A percentile compares a stretch with the other conserved stretches of the same genome.
Evolutionary conservation across 1,284 basidiomycete species (phyloP).

Genomic region (Puccinia sorghi): DNA sequence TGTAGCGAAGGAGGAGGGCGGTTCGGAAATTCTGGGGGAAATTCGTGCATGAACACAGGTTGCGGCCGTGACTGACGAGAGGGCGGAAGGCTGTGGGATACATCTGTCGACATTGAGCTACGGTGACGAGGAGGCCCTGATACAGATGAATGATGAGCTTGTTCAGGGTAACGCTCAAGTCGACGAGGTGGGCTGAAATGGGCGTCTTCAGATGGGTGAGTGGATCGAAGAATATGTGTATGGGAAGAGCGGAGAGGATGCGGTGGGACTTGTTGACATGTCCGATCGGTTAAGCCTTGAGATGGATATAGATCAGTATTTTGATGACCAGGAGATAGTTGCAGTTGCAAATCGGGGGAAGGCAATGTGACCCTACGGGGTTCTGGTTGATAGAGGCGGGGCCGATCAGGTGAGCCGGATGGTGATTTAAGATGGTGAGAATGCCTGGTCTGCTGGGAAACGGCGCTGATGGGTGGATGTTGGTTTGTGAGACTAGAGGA

Average conservation of each 20-base stretch:
- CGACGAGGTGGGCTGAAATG: not conserved
- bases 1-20: not conserved
- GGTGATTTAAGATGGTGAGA: slow-evolving; percentile 6
- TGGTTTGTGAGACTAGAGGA: slow-evolving; percentile 10
- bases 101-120: slow-evolving; percentile 3
- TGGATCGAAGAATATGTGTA: not conserved
- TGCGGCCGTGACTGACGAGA: slow-evolving; percentile 11
- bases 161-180: not conserved
- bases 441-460: slow-evolving; percentile 2
- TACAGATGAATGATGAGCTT: not conserved
- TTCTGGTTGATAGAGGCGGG: slow-evolving; percentile 42
- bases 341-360: slow-evolving; percentile 18
- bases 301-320: slow-evolving; percentile 14
- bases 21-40: not conserved
- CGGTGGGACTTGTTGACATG: not conserved
- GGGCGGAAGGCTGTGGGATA: not conserved
- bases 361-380: slow-evolving; percentile 21
- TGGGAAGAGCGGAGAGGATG: slow-evolving; percentile 8
- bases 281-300: not conserved
- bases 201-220: not conserved
- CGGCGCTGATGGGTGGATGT: not conserved
- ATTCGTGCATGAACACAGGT: slow-evolving; percentile 2
- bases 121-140: not conserved
- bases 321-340: slow-evolving; percentile 20
- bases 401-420: slow-evolving; percentile 15